Conservation (phyloP, 352 stramenopile species). For the Globisporangium uncinulatum region DNA sequence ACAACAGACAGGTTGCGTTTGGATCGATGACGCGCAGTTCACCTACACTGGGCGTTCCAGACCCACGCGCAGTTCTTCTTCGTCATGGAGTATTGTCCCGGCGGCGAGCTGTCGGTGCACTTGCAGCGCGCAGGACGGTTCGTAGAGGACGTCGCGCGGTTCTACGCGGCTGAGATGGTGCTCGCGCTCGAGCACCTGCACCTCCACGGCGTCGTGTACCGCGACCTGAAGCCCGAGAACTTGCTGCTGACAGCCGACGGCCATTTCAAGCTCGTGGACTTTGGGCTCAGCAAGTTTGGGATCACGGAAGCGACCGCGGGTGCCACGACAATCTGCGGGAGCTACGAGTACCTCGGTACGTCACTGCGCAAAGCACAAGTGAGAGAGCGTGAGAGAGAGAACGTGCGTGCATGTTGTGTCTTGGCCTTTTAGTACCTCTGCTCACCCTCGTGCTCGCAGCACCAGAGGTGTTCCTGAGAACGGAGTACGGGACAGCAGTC, state of each 20-base stretch:
- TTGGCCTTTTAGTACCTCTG: no score
- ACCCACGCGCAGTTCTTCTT: conserved; percentile 52
- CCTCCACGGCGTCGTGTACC: conserved; percentile 77
- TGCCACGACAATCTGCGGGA: conserved; percentile 64
- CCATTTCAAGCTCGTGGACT: conserved; percentile 78
- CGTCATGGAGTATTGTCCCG: conserved; percentile 81
- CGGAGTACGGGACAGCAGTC: conserved; percentile 67
- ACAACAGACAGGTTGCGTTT: neutral
- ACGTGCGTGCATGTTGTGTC: conserved; percentile 7
- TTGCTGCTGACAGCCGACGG: conserved; percentile 56
- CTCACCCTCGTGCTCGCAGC: conserved; percentile 19
- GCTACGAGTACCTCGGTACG: conserved; percentile 76
- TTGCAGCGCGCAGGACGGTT: conserved; percentile 45
- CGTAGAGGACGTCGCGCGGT: conserved; percentile 41
- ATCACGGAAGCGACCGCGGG: conserved; percentile 59
- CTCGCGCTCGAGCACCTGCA: conserved; percentile 79
- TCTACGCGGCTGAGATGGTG: conserved; percentile 71
- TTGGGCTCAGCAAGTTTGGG: conserved; percentile 81
- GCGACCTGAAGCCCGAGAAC: conserved; percentile 81
- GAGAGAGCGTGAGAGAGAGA: no score
- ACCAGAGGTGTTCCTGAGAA: conserved; percentile 56
- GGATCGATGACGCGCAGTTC: conserved; percentile 26
- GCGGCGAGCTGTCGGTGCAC: conserved; percentile 59
- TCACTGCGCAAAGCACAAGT: no score
- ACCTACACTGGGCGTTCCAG: conserved; percentile 79